Conservation (phyloP, 176 grass and related monocot species). For the Alopecurus myosuroides region DNA sequence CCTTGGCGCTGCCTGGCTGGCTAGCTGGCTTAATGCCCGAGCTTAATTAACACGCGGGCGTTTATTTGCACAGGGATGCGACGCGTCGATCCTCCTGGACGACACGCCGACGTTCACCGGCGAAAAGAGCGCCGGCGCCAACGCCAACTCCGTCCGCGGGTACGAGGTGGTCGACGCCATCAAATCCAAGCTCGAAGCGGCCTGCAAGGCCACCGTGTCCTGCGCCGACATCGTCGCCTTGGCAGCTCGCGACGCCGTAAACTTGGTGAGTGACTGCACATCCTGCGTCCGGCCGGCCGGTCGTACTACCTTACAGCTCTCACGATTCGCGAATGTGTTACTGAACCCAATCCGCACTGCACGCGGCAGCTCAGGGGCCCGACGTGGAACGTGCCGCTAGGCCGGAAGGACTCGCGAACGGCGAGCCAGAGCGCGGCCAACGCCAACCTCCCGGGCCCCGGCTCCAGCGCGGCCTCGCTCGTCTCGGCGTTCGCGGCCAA, state of each 20-base stretch:
- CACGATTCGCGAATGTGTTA: not conserved
- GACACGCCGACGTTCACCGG: conserved; percentile 55
- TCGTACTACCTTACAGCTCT: not conserved
- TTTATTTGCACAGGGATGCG: conserved; percentile 32
- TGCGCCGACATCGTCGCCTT: conserved; percentile 76
- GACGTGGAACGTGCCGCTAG: conserved; percentile 36
- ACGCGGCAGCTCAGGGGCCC: conserved; percentile 36
- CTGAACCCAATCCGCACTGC: not conserved
- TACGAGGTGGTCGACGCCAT: conserved; percentile 71
- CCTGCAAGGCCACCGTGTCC: conserved; percentile 38
- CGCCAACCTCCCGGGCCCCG: conserved; percentile 43
- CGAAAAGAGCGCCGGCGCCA: conserved; percentile 57
- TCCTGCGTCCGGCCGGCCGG: not conserved
- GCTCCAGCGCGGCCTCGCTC: conserved; percentile 37
- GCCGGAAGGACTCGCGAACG: conserved; percentile 45
- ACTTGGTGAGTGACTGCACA: conserved; percentile 32
- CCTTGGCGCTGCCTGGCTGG: not conserved
- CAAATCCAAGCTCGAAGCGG: conserved; percentile 42
- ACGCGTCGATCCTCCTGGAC: conserved; percentile 69
- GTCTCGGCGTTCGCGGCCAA: conserved; percentile 33
- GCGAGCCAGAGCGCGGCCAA: conserved; percentile 49
- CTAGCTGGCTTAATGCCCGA: not conserved
- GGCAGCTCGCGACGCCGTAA: conserved; percentile 57
- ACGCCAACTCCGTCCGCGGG: conserved; percentile 63
- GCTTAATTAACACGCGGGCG: not conserved